These are phyloP conservation scores for Viridothelium virens DNA, from an alignment of 495 filamentous ascomycete genomes.

Conservation along the genomic window DNA sequence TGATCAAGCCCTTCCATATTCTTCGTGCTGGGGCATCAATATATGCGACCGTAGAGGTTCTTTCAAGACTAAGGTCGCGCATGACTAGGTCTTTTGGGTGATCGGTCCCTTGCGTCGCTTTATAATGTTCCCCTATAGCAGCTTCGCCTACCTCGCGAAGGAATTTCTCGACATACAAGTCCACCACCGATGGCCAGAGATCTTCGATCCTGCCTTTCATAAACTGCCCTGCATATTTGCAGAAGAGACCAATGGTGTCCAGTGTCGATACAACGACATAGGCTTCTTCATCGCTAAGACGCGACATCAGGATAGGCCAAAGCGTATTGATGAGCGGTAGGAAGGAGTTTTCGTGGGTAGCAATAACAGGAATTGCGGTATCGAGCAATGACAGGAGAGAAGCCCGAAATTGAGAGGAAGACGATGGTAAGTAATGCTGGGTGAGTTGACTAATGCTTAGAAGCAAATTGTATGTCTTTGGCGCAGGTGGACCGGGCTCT, in stretches of 20 bases:
- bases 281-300: constrained; percentile 66
- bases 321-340: constrained; percentile 81
- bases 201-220: constrained; percentile 59
- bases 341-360: constrained; percentile 68
- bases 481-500: constrained; percentile 33
- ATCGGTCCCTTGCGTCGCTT: neutral
- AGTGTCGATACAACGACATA: constrained; percentile 66
- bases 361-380: constrained; percentile 59
- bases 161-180: constrained; percentile 35
- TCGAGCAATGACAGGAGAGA: constrained; percentile 65
- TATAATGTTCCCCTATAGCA: neutral
- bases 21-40: constrained; percentile 47
- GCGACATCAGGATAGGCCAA: constrained; percentile 68
- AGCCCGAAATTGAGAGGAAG: constrained; percentile 67
- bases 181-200: constrained; percentile 56
- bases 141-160: constrained; percentile 26
- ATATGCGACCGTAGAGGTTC: constrained; percentile 26
- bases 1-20: constrained; percentile 52
- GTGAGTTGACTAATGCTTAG: constrained; percentile 38
- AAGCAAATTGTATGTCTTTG: constrained; percentile 35
- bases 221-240: constrained; percentile 68
- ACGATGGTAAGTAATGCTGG: constrained; percentile 71
- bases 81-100: neutral
- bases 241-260: constrained; percentile 55
- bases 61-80: constrained; percentile 5